These are phyloP conservation scores for Colletotrichum australisinense DNA, from an alignment of 2,329 filamentous ascomycete species.

Conservation along the genomic window DNA sequence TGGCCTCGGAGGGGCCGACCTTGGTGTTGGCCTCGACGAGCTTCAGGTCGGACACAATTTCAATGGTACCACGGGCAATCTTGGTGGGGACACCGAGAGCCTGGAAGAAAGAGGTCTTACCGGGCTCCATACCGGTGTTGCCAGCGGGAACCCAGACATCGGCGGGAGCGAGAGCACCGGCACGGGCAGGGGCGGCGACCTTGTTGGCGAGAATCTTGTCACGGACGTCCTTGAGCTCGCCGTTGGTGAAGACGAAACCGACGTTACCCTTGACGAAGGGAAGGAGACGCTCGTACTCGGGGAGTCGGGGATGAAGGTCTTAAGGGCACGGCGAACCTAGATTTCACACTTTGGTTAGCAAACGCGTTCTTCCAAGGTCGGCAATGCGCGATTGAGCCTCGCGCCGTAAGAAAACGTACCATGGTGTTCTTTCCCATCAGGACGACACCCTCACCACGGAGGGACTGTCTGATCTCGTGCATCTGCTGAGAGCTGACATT, in stretches of 20 bases:
- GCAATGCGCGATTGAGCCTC: neutral
- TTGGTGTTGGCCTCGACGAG: constrained; percentile 92
- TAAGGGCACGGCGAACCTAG: constrained; percentile 94
- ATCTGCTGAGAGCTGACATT: constrained; percentile 99
- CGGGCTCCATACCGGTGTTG: constrained; percentile 99
- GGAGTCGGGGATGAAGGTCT: constrained; percentile 89
- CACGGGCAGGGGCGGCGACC: constrained; percentile 97
- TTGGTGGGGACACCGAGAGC: constrained; percentile 99
- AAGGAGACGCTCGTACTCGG: constrained; percentile 98
- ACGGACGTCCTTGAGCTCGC: constrained; percentile 90
- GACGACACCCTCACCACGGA: constrained; percentile 92
- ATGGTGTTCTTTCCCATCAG: constrained; percentile 99
- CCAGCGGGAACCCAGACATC: constrained; percentile 97
- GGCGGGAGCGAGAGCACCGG: constrained; percentile 91
- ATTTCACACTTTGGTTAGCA: constrained; percentile 9
- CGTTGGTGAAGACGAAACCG: constrained; percentile 99
- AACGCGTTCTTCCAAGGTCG: neutral
- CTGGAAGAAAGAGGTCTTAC: constrained; percentile 99
- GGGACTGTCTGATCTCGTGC: constrained; percentile 97
- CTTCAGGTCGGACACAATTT: constrained; percentile 98
- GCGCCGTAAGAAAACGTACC: constrained; percentile 64
- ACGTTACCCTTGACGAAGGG: constrained; percentile 97
- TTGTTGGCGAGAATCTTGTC: constrained; percentile 97
- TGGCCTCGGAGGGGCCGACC: constrained; percentile 99
- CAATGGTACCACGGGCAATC: constrained; percentile 99